Evolutionary conservation across 345 rosid genomes (phyloP), one percentile per base, ranked within the genome.

Genomic region (Corchorus capsularis): DNA sequence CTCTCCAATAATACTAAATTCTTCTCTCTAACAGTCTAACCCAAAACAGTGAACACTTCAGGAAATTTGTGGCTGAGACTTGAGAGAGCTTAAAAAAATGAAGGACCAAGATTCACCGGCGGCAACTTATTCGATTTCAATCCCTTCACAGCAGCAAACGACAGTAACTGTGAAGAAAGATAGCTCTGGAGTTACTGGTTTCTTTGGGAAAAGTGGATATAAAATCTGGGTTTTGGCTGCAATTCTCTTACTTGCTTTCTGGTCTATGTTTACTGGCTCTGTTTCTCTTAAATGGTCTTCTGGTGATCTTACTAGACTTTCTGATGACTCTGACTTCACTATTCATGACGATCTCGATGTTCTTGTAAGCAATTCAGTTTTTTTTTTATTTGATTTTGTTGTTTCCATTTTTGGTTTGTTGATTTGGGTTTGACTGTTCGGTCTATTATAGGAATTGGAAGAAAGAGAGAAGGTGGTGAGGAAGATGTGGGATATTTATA

Each of bases 251-350:
- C 89, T 94, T 17, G 96, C 97, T 14, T 81, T 91, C 61, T 88
- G 93, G 88, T 89, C 97, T 63, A 86, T 94, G 97, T 79, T 94
- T 73, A 92, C 96, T 55, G 92, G 98, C 81, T 84, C 94, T 6
- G 86, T 92, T 71, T 85, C 97, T 63, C 94, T 94, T 73, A 87
- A 88, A 85, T 89, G 93, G 86, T 89, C 91, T 64, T 50, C 90
- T 71, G 69, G 82, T 12, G 69, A 85, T 74, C 88, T 83, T 54
- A 72, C 85, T 2, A 65, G 64, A 17, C 81, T 85, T 79, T 74
- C 88, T 16, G 85, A 83, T 60, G 71, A 71, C 67, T 67, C 37
- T 37, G 78, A 80, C n/a, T 81, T 86, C 39, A 68, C 82, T 53
- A 22, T 55, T 79, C 77, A 63, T 69, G 85, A 84, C 15, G 98